Evolutionary conservation across 768 basidiomycete species (phyloP).

Genomic region (Mycena metata): DNA sequence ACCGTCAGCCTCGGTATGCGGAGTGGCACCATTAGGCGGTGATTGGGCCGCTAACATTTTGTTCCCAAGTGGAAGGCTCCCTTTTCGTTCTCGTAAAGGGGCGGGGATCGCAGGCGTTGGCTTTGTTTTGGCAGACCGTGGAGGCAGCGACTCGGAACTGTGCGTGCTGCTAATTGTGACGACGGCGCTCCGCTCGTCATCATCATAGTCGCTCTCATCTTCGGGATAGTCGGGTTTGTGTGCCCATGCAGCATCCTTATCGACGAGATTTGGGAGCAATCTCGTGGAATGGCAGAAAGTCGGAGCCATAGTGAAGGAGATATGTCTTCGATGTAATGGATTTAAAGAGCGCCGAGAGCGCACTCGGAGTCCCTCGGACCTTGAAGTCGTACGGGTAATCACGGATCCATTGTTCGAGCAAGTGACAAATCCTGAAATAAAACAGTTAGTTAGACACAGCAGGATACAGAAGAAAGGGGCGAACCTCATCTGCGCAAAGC

Average conservation of each 20-base stretch:
- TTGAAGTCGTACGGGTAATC: conserved; percentile 86
- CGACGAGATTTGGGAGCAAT: conserved; percentile 71
- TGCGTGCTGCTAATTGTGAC: conserved; percentile 41
- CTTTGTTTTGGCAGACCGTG: conserved; percentile 42
- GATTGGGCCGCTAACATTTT: conserved; percentile 55
- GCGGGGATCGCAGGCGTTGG: conserved; percentile 35
- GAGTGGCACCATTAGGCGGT: conserved; percentile 42
- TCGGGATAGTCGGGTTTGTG: conserved; percentile 69
- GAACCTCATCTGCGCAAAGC: conserved; percentile 90
- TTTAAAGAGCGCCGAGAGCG: conserved; percentile 81
- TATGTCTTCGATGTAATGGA: conserved; percentile 85
- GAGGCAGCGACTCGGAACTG: conserved; percentile 36
- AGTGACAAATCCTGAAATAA: conserved; percentile 75
- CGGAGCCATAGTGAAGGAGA: conserved; percentile 87
- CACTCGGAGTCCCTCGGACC: conserved; percentile 78
- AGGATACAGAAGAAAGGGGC: conserved; percentile 32
- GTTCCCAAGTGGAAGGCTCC: conserved; percentile 72
- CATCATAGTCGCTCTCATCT: conserved; percentile 72
- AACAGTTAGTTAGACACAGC: conserved; percentile 12
- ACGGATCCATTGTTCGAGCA: conserved; percentile 83
- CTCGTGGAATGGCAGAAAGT: conserved; percentile 86
- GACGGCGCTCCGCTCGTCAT: conserved; percentile 49
- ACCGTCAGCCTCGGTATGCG: conserved; percentile 52
- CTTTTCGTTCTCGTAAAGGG: conserved; percentile 71
- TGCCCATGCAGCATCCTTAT: conserved; percentile 83